Percentiles rank a stretch among this genome's conserved stretches.
Evolutionary conservation across 148 eudicot species (phyloP).

Genomic region (Rhododendron griersonianum): DNA sequence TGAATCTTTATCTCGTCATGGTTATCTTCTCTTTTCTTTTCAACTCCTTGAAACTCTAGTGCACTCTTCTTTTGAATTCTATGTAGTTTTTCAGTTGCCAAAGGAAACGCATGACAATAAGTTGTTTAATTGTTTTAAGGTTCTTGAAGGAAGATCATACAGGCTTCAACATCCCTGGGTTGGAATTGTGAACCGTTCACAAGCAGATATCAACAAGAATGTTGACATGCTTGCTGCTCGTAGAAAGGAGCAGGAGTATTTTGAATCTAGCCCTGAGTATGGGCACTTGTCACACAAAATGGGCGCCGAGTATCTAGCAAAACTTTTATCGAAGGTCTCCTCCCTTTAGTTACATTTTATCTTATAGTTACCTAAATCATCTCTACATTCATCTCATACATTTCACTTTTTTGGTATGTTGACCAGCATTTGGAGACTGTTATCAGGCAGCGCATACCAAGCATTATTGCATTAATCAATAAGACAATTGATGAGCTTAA

Average conservation of each 20-base stretch:
- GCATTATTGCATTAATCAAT: constrained; percentile 90
- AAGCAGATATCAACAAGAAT: constrained; percentile 97
- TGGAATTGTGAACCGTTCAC: constrained; percentile 98
- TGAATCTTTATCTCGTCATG: not conserved
- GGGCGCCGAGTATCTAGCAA: constrained; percentile 96
- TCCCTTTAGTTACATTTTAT: not conserved
- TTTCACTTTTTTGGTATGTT: constrained; percentile 14
- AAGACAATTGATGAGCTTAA: constrained; percentile 95
- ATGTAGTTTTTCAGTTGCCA: not conserved
- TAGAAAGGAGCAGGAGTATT: constrained; percentile 85
- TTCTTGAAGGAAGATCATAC: constrained; percentile 96
- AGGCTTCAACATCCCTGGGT: constrained; percentile 98
- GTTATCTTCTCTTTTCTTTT: not conserved
- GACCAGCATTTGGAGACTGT: constrained; percentile 91
- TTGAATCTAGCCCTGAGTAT: constrained; percentile 95
- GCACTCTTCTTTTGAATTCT: not conserved
- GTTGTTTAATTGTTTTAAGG: constrained; percentile 35
- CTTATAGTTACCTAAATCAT: not conserved
- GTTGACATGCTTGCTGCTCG: constrained; percentile 90
- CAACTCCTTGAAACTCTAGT: not conserved
- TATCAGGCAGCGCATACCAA: constrained; percentile 90
- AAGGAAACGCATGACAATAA: not conserved
- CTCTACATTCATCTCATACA: constrained; percentile 9
- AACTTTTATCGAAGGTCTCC: constrained; percentile 76
- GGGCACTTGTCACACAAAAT: constrained; percentile 91